Base-by-base conservation (phyloP, 2,329 filamentous ascomycete genomes). In the Chalaropsis thielavioides region DNA sequence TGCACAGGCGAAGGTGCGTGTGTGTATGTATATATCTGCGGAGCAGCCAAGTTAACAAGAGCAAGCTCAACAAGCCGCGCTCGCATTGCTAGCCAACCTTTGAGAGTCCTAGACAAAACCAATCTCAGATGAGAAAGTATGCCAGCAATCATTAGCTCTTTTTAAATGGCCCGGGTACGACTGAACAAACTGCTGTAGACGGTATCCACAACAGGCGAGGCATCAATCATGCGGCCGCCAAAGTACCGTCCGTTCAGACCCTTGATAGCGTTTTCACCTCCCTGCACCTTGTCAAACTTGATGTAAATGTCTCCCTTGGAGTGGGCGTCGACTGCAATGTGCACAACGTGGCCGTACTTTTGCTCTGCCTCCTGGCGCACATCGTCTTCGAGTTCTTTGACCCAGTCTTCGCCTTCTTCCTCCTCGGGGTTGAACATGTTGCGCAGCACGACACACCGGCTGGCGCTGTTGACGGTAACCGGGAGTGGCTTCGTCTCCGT, bases 141-240 rank as follows among this genome's bases (percentile, higher is more conserved):
- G 64, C 64, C 64, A 62, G 64, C 35, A 65, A 64, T 65, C 56
- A 67, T 67, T 67, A 67, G 65, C 65, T 64, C 58, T 54, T 78
- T 78, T 79, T 81, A 92, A 71, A 91, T 89, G 75, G 88, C 88
- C 77, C 88, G 88, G 71, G 88, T 89, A 75, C 89, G 87, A 76
- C 88, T 89, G 80, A 94, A 96, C 77, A 95, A 84, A 82, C 89
- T 95, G 84, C 90, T 94, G 85, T 97, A 99, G 78, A 99, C 90
- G 73, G 92, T 92, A 77, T 99, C 94, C 75, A 97, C 92, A 78
- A 99, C 90, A 75, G 92, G 94, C 69, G 91, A 88, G 71, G 92
- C 94, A 74, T 89, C 92, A 75, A 99, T 95, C 80, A 90, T 90
- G 72, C 87, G 85, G 72, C 90, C 90, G 73, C 90, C 94, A 76